These are phyloP conservation scores for Cytospora schulzeri DNA, from an alignment of 2,329 filamentous ascomycete species.

Conservation along the genomic window DNA sequence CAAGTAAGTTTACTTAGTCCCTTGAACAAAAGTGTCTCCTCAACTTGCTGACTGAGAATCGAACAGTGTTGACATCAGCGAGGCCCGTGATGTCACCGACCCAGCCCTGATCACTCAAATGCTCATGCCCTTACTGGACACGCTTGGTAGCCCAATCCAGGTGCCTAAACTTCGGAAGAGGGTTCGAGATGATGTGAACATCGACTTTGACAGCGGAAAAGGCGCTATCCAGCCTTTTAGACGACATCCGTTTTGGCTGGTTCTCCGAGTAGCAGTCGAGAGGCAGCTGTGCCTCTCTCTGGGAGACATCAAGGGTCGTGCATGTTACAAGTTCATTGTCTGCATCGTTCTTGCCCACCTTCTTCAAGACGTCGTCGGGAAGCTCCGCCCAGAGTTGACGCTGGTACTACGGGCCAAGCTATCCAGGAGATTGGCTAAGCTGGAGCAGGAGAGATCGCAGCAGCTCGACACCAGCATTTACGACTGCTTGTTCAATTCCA, in stretches of 20 bases:
- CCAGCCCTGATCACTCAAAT: constrained; percentile 60
- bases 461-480: constrained; percentile 30
- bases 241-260: constrained; percentile 61
- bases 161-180: constrained; percentile 53
- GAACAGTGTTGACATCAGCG: constrained; percentile 42
- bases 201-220: constrained; percentile 33
- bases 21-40: no score
- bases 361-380: constrained; percentile 41
- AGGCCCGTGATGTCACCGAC: constrained; percentile 59
- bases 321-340: constrained; percentile 62
- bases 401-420: constrained; percentile 52
- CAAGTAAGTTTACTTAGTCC: constrained; percentile 19
- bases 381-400: constrained; percentile 41
- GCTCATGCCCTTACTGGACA: constrained; percentile 61
- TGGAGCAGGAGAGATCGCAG: constrained; percentile 47
- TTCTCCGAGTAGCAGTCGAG: constrained; percentile 59
- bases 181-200: constrained; percentile 61
- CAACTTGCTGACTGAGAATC: neutral
- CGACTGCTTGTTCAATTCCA: constrained; percentile 33
- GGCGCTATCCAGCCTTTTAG: constrained; percentile 58
- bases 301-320: constrained; percentile 44
- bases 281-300: constrained; percentile 48
- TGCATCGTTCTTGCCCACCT: constrained; percentile 49
- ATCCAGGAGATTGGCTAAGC: constrained; percentile 57
- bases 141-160: constrained; percentile 44